Evolutionary conservation across 768 basidiomycete species (phyloP).

Genomic region (Boletus edulis): DNA sequence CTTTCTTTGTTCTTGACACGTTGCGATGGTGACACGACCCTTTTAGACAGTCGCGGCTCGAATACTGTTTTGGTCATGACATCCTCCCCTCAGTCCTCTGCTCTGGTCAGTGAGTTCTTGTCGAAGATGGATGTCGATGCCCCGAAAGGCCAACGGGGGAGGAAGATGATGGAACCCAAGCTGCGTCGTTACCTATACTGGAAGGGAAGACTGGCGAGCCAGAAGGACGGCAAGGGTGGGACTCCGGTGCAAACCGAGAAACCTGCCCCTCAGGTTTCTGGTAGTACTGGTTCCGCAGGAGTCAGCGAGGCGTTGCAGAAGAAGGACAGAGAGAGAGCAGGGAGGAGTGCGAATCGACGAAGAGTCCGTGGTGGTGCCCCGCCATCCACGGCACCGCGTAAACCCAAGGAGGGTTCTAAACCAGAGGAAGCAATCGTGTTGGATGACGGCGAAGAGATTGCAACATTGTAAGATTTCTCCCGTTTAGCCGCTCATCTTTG

Average conservation of each 20-base stretch:
- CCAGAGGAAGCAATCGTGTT: constrained; percentile 10
- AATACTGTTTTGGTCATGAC: constrained; percentile 89
- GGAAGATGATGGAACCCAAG: constrained; percentile 76
- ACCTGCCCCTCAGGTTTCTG: constrained; percentile 12
- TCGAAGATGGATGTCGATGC: constrained; percentile 55
- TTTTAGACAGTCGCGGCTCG: constrained; percentile 45
- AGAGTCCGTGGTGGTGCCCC: constrained; percentile 74
- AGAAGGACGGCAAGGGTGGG: constrained; percentile 22
- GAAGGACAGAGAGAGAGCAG: constrained; percentile 67
- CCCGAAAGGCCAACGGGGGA: constrained; percentile 61
- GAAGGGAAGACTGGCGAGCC: constrained; percentile 52
- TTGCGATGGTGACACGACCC: background rate
- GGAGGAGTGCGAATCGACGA: constrained; percentile 61
- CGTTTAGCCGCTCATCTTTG: background rate
- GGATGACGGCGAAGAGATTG: constrained; percentile 41
- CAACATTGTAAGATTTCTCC: constrained; percentile 52
- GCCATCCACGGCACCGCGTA: constrained; percentile 7
- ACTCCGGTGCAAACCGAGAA: background rate
- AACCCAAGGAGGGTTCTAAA: constrained; percentile 7
- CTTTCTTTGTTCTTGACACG: background rate
- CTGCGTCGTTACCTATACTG: constrained; percentile 75
- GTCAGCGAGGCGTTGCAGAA: constrained; percentile 74
- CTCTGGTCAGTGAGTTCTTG: constrained; percentile 77
- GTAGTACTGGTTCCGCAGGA: constrained; percentile 18
- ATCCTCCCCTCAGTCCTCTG: constrained; percentile 71